Evolutionary conservation across 2,329 filamentous ascomycete species (phyloP).

Genomic region (Trichothecium roseum): DNA sequence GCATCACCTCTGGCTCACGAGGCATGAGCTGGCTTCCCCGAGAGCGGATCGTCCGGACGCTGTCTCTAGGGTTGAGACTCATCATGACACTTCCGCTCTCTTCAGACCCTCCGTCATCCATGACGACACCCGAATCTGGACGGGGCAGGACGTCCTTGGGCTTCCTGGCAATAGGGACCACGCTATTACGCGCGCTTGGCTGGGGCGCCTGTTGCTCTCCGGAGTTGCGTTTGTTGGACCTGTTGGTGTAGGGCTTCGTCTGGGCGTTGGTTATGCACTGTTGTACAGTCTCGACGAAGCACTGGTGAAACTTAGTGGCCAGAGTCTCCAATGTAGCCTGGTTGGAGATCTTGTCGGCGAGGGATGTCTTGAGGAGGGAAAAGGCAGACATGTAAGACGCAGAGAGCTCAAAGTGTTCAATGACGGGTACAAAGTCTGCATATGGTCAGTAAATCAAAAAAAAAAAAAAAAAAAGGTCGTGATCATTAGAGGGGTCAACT

Average conservation of each 20-base stretch:
- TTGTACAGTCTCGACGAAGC: conserved; percentile 27
- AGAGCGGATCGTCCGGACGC: conserved; percentile 16
- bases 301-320: conserved; percentile 27
- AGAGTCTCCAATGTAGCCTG: conserved; percentile 25
- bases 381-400: conserved; percentile 22
- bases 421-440: conserved; percentile 27
- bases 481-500: conserved; percentile 1
- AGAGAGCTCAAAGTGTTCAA: conserved; percentile 29
- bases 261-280: conserved; percentile 23
- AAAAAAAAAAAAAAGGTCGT: not conserved
- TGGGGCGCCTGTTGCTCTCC: conserved; percentile 1
- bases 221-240: conserved; percentile 25
- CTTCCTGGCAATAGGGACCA: conserved; percentile 8
- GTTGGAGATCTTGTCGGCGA: conserved; percentile 27
- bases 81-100: conserved; percentile 21
- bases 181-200: not conserved
- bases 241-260: conserved; percentile 27
- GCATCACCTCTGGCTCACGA: conserved; percentile 1
- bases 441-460: conserved; percentile 2
- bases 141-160: conserved; percentile 15
- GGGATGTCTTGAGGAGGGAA: conserved; percentile 18
- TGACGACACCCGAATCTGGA: conserved; percentile 26
- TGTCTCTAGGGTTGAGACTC: conserved; percentile 15
- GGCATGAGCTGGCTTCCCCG: conserved; percentile 3
- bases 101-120: conserved; percentile 25